Evolutionary conservation across 2,329 filamentous ascomycete genomes (phyloP).

Genomic region (Plenodomus lindquistii): DNA sequence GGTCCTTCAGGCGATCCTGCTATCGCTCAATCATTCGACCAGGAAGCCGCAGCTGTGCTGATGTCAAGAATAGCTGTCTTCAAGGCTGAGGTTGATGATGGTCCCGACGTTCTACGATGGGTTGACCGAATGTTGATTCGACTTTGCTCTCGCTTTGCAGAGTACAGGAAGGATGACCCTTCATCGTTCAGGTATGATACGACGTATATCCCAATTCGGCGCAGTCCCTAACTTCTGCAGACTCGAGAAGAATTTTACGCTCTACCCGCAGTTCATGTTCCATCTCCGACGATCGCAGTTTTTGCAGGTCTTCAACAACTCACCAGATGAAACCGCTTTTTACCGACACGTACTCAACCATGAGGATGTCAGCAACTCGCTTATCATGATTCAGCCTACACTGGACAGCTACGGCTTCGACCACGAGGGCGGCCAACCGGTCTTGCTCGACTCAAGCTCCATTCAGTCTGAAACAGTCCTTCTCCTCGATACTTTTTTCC

Average conservation of each 20-base stretch:
- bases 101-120: constrained; percentile 97
- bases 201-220: constrained; percentile 37
- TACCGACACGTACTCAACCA: constrained; percentile 96
- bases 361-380: constrained; percentile 93
- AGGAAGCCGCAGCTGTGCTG: constrained; percentile 94
- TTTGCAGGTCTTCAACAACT: constrained; percentile 99
- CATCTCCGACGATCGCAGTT: constrained; percentile 96
- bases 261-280: constrained; percentile 99
- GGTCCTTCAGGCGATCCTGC: constrained; percentile 93
- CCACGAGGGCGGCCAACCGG: constrained; percentile 87
- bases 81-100: constrained; percentile 97
- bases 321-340: constrained; percentile 98
- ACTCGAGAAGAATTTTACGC: constrained; percentile 93
- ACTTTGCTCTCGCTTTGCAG: constrained; percentile 92
- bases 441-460: constrained; percentile 93
- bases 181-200: constrained; percentile 79
- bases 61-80: constrained; percentile 99
- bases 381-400: constrained; percentile 98
- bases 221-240: constrained; percentile 61
- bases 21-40: constrained; percentile 95
- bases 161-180: constrained; percentile 97
- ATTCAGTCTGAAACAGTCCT: constrained; percentile 94
- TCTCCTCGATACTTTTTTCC: constrained; percentile 97
- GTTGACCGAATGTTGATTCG: constrained; percentile 98
- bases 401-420: constrained; percentile 97